phyloP scores from a whole-genome alignment of 345 rosid genomes.

The Conringia planisiliqua region DNA sequence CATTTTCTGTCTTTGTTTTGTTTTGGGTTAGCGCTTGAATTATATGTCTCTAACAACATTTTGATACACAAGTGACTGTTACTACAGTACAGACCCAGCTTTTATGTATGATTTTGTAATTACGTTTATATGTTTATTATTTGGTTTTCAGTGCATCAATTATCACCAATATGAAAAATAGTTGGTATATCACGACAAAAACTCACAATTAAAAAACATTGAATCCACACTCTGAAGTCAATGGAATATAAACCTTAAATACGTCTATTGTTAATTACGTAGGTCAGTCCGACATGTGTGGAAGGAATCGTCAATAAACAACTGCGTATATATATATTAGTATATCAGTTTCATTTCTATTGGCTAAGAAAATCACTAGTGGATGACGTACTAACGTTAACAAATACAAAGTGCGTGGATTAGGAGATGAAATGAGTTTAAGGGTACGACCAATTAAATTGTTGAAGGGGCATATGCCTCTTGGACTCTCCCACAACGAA shows the following conservation, averaged over 20 bases:
- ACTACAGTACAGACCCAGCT: not conserved
- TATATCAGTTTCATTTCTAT: not conserved
- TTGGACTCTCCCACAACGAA: slow-evolving; percentile 31
- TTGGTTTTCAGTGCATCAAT: not conserved
- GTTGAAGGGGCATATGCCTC: slow-evolving; percentile 41
- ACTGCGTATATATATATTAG: not conserved
- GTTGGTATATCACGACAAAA: not conserved
- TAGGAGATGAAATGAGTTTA: slow-evolving; percentile 1
- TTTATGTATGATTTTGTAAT: not conserved
- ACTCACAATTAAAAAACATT: not conserved
- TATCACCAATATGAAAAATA: not conserved
- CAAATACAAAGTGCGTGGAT: slow-evolving; percentile 24
- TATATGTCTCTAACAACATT: not conserved
- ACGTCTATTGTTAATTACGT: not conserved
- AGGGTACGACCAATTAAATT: slow-evolving; percentile 28
- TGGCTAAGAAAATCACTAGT: not conserved
- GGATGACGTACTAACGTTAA: slow-evolving; percentile 16
- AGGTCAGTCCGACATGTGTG: slow-evolving; percentile 28
- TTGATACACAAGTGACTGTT: not conserved
- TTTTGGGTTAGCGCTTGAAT: no score
- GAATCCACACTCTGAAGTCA: slow-evolving; percentile 19
- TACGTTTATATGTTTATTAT: not conserved
- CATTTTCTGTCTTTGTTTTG: not conserved
- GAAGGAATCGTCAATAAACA: slow-evolving; percentile 23
- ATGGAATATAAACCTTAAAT: slow-evolving; percentile 9